These are phyloP conservation scores for Kwoniella sp. DNA, from an alignment of 768 basidiomycete genomes.

Conservation along the genomic window DNA sequence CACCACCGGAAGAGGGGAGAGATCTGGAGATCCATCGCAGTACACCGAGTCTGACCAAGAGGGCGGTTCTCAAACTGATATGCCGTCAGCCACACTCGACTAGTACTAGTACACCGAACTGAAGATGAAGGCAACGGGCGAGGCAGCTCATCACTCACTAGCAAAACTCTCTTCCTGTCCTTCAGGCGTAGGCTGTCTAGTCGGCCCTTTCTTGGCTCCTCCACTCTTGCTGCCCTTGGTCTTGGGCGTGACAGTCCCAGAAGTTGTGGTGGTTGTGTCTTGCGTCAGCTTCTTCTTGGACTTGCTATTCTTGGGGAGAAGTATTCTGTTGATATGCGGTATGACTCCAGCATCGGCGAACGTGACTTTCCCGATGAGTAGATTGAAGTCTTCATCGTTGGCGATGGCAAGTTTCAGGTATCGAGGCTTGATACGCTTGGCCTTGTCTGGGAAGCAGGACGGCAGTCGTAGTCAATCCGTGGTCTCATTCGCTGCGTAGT, in stretches of 20 bases:
- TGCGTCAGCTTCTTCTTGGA: not conserved
- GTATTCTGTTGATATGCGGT: slow-evolving; percentile 66
- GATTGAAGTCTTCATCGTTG: slow-evolving; percentile 77
- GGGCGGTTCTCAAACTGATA: too few relatives aligned
- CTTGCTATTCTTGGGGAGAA: slow-evolving; percentile 53
- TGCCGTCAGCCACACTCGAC: too few relatives aligned
- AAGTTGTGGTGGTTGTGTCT: not conserved
- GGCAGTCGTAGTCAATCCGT: too few relatives aligned
- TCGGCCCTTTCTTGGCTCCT: not conserved
- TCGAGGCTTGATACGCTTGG: slow-evolving; percentile 85
- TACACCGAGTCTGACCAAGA: too few relatives aligned
- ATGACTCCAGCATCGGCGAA: slow-evolving; percentile 84
- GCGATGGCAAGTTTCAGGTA: slow-evolving; percentile 85
- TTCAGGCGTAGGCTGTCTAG: not conserved
- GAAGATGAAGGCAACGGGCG: too few relatives aligned
- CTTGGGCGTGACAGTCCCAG: not conserved
- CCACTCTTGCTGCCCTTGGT: not conserved
- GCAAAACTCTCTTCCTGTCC: not conserved
- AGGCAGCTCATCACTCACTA: too few relatives aligned
- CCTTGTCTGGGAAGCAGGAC: slow-evolving; percentile 17
- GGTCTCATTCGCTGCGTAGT: too few relatives aligned
- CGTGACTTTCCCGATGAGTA: slow-evolving; percentile 74
- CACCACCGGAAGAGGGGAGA: too few relatives aligned
- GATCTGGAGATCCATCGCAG: too few relatives aligned
- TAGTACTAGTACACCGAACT: too few relatives aligned